A percentile compares a stretch with the other conserved stretches of the same genome.
These are phyloP conservation scores for Phalaenopsis equestris DNA, from an alignment of 106 monocot species.

Conservation along the genomic window DNA sequence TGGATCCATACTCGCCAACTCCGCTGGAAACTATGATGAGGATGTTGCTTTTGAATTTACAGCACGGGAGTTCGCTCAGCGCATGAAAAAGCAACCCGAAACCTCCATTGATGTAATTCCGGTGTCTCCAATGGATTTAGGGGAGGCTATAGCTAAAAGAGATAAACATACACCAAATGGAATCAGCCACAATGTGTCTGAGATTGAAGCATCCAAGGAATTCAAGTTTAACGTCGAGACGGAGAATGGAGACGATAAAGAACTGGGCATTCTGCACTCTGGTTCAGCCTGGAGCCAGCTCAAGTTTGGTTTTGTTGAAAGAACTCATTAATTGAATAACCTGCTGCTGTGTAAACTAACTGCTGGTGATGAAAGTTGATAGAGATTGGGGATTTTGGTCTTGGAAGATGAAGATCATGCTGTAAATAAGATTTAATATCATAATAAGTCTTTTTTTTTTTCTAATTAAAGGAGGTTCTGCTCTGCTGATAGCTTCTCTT, in stretches of 20 bases:
- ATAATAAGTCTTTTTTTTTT: background rate
- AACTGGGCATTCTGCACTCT: slow-evolving; percentile 8
- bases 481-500: background rate
- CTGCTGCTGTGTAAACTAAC: too few species aligned
- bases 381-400: background rate
- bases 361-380: too few species aligned
- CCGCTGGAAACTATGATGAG: background rate
- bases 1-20: background rate
- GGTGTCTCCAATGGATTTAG: background rate
- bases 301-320: background rate
- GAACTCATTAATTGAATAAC: background rate
- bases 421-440: slow-evolving; percentile 5
- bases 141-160: too few species aligned
- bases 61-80: background rate
- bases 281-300: slow-evolving; percentile 7
- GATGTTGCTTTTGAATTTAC: slow-evolving; percentile 3
- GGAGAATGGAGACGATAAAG: background rate
- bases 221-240: slow-evolving; percentile 7
- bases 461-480: too few species aligned
- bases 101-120: background rate
- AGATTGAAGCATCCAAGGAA: slow-evolving; percentile 10
- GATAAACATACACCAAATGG: background rate
- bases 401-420: background rate
- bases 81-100: background rate
- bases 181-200: too few species aligned